phyloP scores from a whole-genome alignment of 768 basidiomycete species.

The Hericium rajendrae region DNA sequence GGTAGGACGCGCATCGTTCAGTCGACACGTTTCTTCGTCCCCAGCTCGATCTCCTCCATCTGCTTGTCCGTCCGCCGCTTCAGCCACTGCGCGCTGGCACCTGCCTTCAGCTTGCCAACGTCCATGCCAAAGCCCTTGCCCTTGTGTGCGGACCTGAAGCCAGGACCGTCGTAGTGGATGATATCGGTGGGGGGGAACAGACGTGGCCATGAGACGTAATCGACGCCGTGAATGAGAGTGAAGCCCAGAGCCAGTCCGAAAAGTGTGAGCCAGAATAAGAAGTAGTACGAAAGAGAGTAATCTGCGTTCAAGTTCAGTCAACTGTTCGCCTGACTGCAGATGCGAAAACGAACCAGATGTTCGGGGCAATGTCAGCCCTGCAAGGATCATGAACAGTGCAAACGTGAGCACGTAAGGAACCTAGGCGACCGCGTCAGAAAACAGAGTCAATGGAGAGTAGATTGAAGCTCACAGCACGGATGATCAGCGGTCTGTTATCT shows the following conservation, averaged over 20 bases:
- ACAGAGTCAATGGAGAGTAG: not conserved
- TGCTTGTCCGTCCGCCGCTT: slow-evolving; percentile 27
- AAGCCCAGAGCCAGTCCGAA: slow-evolving; percentile 54
- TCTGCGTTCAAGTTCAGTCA: slow-evolving; percentile 34
- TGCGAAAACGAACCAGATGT: slow-evolving; percentile 57
- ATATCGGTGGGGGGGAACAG: slow-evolving; percentile 70
- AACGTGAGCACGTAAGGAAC: slow-evolving; percentile 77
- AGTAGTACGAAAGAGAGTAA: slow-evolving; percentile 79
- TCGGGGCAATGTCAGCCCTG: slow-evolving; percentile 78
- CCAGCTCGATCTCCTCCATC: slow-evolving; percentile 74
- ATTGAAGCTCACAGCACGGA: slow-evolving; percentile 61
- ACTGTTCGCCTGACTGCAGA: not conserved
- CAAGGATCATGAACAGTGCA: slow-evolving; percentile 80
- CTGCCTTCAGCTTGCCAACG: slow-evolving; percentile 23
- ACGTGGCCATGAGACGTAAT: slow-evolving; percentile 92
- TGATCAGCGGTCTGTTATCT: slow-evolving; percentile 73
- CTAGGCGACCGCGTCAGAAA: slow-evolving; percentile 29
- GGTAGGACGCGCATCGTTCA: slow-evolving; percentile 20
- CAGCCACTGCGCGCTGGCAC: slow-evolving; percentile 29
- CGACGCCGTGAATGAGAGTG: slow-evolving; percentile 79
- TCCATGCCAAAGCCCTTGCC: slow-evolving; percentile 60
- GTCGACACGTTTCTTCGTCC: slow-evolving; percentile 70
- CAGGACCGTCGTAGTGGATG: slow-evolving; percentile 84
- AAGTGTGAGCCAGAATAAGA: slow-evolving; percentile 68
- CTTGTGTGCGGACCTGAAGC: slow-evolving; percentile 65